Conservation (phyloP, 2,329 filamentous ascomycete species). For the Ampelomyces quisqualis region DNA sequence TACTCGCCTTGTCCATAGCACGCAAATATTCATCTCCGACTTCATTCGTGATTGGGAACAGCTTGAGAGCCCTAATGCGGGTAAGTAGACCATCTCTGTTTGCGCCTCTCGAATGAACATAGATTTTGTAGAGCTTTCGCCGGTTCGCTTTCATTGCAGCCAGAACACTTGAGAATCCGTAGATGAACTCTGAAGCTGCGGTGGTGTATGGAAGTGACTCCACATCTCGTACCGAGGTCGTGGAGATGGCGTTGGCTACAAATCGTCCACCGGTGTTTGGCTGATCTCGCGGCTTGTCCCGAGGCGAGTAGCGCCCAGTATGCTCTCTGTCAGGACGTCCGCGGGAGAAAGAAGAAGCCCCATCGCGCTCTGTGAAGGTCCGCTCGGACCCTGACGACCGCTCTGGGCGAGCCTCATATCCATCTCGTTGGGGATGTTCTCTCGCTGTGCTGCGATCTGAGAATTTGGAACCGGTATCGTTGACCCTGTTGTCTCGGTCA, state of each 20-base stretch:
- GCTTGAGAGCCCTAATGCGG: constrained; percentile 17
- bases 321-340: background rate
- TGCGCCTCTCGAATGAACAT: constrained; percentile 54
- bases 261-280: too few species aligned
- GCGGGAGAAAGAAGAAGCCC: background rate
- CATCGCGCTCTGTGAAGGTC: background rate
- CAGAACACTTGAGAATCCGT: constrained; percentile 77
- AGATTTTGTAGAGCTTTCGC: constrained; percentile 80
- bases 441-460: background rate
- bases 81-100: constrained; percentile 24
- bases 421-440: background rate
- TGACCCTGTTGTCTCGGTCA: background rate
- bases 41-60: constrained; percentile 42
- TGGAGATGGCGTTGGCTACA: too few species aligned
- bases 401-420: background rate
- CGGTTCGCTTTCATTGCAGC: constrained; percentile 70
- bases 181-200: constrained; percentile 87
- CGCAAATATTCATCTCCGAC: constrained; percentile 64
- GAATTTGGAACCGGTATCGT: background rate
- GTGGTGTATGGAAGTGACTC: constrained; percentile 69
- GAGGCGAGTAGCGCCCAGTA: background rate
- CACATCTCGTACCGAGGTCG: background rate
- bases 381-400: too few species aligned
- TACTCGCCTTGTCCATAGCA: constrained; percentile 80
- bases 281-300: background rate